Evolutionary conservation across 2,329 filamentous ascomycete genomes (phyloP), one percentile per base, ranked within the genome.

Genomic region (Thelonectria discophora): DNA sequence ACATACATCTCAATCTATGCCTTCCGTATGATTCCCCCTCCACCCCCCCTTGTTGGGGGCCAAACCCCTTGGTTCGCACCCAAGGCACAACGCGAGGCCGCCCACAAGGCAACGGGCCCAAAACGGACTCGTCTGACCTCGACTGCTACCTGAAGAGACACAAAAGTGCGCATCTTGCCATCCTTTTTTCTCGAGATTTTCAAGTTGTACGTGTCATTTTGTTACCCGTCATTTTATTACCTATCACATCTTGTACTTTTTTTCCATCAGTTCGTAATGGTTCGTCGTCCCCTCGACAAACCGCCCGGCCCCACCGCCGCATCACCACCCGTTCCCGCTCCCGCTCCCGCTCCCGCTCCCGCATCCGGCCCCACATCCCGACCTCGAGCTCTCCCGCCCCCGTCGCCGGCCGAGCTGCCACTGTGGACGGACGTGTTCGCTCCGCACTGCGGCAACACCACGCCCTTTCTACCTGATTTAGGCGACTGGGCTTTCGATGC

Each of bases 71-170:
- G 52, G 58, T 65, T 40, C 39, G 55, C 47, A 51, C 37, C 34
- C 39, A 30, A 34, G 12, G 56, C 27, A 2, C 7, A 30, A 24
- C 24, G 40, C 6, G 63, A 65, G 61, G 63, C 63, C 63, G 63
- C 63, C 59, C 27, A 17, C 48, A 57, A 65, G 64, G 64, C 64
- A 65, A 52, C 63, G 34, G 27, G 45, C 12, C 52, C 17, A 17
- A 62, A 45, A 52, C 60, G n/a, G n/a, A n/a, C n/a, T n/a, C n/a
- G 52, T 43, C 47, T 47, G 3, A 24, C 37, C n/a, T n/a, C n/a
- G n/a, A 39, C 24, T 55, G 45, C 45, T 56, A 50, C 58, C 58
- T 64, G 55, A 53, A 5, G 43, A 5, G 52, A n/a, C 54, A 53
- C 47, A 59, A 58, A 58, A 49, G 50, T 56, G 17, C 58, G 18